Base-by-base conservation (phyloP, 352 stramenopile genomes). In the Phytopythium boreale region DNA sequence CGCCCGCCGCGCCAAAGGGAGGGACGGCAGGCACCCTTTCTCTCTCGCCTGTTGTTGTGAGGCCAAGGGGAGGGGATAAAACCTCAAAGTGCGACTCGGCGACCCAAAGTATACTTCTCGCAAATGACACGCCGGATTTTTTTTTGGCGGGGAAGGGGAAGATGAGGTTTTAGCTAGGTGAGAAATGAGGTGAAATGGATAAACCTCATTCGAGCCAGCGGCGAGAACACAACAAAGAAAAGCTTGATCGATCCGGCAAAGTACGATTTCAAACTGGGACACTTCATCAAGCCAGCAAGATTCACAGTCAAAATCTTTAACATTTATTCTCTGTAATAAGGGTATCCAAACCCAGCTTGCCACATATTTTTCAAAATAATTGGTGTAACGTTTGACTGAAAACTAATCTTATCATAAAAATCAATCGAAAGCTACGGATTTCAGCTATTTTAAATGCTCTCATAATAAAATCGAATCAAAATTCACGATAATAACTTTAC, bases 231-330 rank as follows among this genome's bases (percentile, higher is more conserved):
- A 24, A 56, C 17, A n/a, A 56, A 37, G 19, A 37, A 20, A 56
- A 56, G 72, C 29, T 69, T 69, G 22, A 93, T 64, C 19, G 85
- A 79, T 9, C 62, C 66, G 29, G 83, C 53, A 49, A 96, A 93
- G 59, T 96, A 80, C 24, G 59, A 29, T 29, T 83, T 52, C n/a
- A 7, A 12, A 19, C 36, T 44, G 39, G 39, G 39, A 44, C 39
- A 44, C 17, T 44, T 19, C 3, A 44, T 44, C 39, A n/a, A 44
- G 39, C 39, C 39, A 44, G 39, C 39, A 39, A 39, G 34, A 39
- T 39, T 39, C 34, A 7, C 34, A 2, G 34, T 12, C 10, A 14
- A 10, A 39, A 39, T 39, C 6, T 14, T 39, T 34, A 34, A 7
- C 29, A 3, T 34, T 34, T 7, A 7, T 34, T 34, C 7, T 34